These are phyloP conservation scores for Tuber aestivum DNA, from an alignment of 495 filamentous ascomycete genomes.

Conservation along the genomic window DNA sequence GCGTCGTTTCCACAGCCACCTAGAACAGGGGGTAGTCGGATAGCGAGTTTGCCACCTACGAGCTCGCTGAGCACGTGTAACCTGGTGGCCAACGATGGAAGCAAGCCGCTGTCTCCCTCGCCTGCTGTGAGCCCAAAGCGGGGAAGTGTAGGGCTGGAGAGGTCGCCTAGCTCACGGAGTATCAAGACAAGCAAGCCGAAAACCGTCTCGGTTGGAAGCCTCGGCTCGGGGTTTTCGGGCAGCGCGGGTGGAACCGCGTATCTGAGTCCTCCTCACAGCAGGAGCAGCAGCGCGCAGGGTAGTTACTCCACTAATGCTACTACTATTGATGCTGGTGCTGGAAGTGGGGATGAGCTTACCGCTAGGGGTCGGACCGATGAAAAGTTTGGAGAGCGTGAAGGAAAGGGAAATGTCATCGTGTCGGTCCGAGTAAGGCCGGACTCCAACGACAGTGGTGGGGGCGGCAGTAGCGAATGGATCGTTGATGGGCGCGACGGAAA, in stretches of 20 bases:
- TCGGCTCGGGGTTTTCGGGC: slow-evolving; percentile 16
- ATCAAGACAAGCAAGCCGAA: slow-evolving; percentile 15
- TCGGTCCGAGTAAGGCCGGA: slow-evolving; percentile 92
- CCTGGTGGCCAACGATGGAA: not conserved
- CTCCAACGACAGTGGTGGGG: slow-evolving; percentile 55
- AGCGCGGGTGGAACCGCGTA: slow-evolving; percentile 27
- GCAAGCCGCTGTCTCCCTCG: not conserved
- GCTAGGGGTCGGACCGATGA: slow-evolving; percentile 33
- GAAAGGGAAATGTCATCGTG: slow-evolving; percentile 91
- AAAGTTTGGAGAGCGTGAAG: slow-evolving; percentile 53
- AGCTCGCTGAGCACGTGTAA: slow-evolving; percentile 7
- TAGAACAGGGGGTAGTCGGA: slow-evolving; percentile 18
- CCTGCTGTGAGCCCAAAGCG: not conserved
- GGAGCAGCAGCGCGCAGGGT: slow-evolving; percentile 41
- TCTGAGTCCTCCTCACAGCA: slow-evolving; percentile 37
- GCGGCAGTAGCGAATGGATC: slow-evolving; percentile 78
- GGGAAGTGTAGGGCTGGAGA: slow-evolving; percentile 25
- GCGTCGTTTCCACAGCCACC: slow-evolving; percentile 41
- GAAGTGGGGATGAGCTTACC: slow-evolving; percentile 22
- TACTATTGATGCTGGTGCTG: slow-evolving; percentile 32
- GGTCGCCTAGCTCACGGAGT: slow-evolving; percentile 12
- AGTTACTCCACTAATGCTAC: slow-evolving; percentile 42
- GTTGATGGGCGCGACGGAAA: slow-evolving; percentile 78
- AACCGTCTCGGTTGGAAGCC: slow-evolving; percentile 16
- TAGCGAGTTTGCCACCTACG: slow-evolving; percentile 31